Evolutionary conservation across 108 stramenopile species (phyloP).

Genomic region (Mediolabrus comicus): DNA sequence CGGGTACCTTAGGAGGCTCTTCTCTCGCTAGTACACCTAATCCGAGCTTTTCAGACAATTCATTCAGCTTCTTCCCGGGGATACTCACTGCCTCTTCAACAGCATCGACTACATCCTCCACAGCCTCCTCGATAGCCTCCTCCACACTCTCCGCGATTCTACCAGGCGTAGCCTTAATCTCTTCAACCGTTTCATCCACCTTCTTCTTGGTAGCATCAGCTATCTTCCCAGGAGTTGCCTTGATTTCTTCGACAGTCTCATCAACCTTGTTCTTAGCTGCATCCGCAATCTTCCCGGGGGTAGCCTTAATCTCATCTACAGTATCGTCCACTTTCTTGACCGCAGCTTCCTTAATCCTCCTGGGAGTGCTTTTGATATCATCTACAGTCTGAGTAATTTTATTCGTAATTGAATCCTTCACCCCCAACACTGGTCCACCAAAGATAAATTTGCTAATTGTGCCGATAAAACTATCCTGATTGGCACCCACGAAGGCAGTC

Average conservation of each 20-base stretch:
- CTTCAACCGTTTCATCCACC: constrained; percentile 57
- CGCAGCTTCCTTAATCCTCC: constrained; percentile 32
- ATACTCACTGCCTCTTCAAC: constrained; percentile 67
- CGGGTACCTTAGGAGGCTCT: constrained; percentile 17
- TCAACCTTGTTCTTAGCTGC: constrained; percentile 8
- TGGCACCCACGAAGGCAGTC: constrained; percentile 40
- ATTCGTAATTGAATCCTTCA: constrained; percentile 24
- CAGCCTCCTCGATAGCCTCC: constrained; percentile 56
- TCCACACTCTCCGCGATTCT: constrained; percentile 55
- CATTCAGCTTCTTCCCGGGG: constrained; percentile 65
- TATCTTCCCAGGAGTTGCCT: constrained; percentile 35
- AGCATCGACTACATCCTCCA: constrained; percentile 52
- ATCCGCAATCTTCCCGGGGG: constrained; percentile 31
- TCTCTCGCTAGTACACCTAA: constrained; percentile 29
- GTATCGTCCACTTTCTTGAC: constrained; percentile 50
- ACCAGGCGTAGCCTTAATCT: constrained; percentile 74
- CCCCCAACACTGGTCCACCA: constrained; percentile 31
- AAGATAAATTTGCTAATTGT: constrained; percentile 42
- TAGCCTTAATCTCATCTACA: constrained; percentile 63
- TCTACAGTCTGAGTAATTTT: constrained; percentile 27
- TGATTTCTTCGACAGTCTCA: background rate
- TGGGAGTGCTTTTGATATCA: constrained; percentile 34
- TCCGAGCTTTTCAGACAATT: constrained; percentile 33
- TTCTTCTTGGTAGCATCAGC: constrained; percentile 47
- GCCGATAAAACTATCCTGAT: constrained; percentile 36